Conservation (phyloP, 2,329 filamentous ascomycete species). For the Penicillium sp. region DNA sequence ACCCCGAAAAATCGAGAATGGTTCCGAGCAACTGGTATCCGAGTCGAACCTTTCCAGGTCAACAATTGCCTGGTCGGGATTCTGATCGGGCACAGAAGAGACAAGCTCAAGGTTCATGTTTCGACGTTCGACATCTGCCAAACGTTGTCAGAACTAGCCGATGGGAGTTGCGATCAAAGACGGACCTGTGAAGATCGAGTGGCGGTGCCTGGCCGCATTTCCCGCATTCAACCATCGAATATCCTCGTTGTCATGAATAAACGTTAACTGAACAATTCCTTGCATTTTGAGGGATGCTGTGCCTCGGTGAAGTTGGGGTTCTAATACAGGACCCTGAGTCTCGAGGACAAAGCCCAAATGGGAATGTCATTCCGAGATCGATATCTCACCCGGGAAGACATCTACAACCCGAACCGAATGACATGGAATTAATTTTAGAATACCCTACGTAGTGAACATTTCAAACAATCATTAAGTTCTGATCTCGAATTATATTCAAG, state of each 20-base stretch:
- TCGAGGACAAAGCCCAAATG: neutral
- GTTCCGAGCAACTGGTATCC: neutral
- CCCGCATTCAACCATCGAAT: slow-evolving; percentile 13
- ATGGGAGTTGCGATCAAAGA: neutral
- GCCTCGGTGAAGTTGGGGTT: neutral
- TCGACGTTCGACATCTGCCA: slow-evolving; percentile 11
- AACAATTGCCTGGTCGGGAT: slow-evolving; percentile 8
- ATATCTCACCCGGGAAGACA: neutral
- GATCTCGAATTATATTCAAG: too few species aligned
- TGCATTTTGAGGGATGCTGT: neutral
- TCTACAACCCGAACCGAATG: too few species aligned
- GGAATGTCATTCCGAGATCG: slow-evolving; percentile 1
- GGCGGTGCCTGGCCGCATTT: slow-evolving; percentile 13
- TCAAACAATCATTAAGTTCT: neutral
- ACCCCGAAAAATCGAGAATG: slow-evolving; percentile 8
- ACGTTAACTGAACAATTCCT: neutral
- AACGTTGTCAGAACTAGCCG: neutral
- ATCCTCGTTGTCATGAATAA: slow-evolving; percentile 11
- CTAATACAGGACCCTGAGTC: neutral
- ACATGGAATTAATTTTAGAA: neutral
- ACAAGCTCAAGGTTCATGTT: slow-evolving; percentile 12
- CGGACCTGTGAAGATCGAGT: slow-evolving; percentile 14
- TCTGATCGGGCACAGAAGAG: neutral
- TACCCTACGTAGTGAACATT: too few species aligned
- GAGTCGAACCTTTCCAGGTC: slow-evolving; percentile 11